Evolutionary conservation across 2,329 filamentous ascomycete species (phyloP).

Genomic region (Colletotrichum tamarilloi): DNA sequence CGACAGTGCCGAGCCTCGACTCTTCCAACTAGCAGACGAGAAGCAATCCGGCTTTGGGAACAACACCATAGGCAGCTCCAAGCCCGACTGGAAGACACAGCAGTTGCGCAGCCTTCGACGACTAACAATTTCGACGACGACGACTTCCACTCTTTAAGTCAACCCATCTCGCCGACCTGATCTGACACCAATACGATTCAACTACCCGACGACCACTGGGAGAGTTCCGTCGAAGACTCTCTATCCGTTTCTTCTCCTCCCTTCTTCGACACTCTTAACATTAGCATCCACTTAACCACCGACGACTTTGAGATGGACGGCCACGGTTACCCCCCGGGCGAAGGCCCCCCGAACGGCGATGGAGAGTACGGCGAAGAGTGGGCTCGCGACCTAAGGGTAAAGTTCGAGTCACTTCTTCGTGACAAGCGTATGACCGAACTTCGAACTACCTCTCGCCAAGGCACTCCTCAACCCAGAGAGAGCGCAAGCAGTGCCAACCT

Average conservation of each 20-base stretch:
- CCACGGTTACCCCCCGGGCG: conserved; percentile 48
- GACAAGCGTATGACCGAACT: conserved; percentile 90
- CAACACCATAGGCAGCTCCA: background rate
- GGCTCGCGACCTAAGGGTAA: conserved; percentile 82
- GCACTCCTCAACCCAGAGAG: conserved; percentile 65
- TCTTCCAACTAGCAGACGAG: conserved; percentile 3
- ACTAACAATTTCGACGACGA: conserved; percentile 25
- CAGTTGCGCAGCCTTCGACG: conserved; percentile 14
- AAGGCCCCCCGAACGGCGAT: conserved; percentile 41
- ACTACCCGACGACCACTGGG: background rate
- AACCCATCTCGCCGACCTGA: background rate
- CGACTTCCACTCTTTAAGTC: conserved; percentile 13
- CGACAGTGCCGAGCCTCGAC: conserved; percentile 13
- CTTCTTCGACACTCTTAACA: conserved; percentile 28
- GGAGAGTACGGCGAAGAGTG: conserved; percentile 74
- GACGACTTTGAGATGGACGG: conserved; percentile 48
- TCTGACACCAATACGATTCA: conserved; percentile 4
- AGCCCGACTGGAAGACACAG: background rate
- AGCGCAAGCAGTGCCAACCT: conserved; percentile 62
- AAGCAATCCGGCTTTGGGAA: background rate
- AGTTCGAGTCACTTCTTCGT: conserved; percentile 88
- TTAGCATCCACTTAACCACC: conserved; percentile 3
- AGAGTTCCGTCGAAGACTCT: conserved; percentile 29
- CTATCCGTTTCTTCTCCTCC: background rate
- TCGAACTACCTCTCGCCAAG: conserved; percentile 61